A percentile compares a stretch with the other conserved stretches of the same genome.
These are phyloP conservation scores for Vicia faba DNA, from an alignment of 306 rosid genomes.

Conservation along the genomic window DNA sequence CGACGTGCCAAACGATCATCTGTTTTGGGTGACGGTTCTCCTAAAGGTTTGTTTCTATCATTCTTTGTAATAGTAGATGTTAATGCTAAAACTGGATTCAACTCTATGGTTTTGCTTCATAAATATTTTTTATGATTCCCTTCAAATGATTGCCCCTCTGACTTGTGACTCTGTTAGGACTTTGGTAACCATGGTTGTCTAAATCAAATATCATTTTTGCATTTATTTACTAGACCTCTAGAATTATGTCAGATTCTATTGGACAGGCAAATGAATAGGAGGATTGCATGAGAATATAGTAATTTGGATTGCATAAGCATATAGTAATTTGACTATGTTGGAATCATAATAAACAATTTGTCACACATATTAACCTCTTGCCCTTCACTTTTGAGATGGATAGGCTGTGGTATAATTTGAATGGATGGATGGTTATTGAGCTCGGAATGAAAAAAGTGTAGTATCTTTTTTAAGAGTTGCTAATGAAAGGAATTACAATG, in stretches of 20 bases:
- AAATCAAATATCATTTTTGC: background rate
- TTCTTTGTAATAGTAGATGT: slow-evolving; percentile 19
- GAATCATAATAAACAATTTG: background rate
- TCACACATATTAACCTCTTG: slow-evolving; percentile 2
- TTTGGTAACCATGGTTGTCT: slow-evolving; percentile 17
- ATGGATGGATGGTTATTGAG: slow-evolving; percentile 19
- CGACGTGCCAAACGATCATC: slow-evolving; percentile 34
- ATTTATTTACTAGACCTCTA: slow-evolving; percentile 15
- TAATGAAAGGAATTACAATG: background rate
- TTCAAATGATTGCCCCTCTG: background rate
- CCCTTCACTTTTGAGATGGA: slow-evolving; percentile 1
- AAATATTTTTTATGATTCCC: background rate
- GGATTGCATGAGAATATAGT: no score
- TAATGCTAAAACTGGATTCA: slow-evolving; percentile 1
- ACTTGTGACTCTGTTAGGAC: background rate
- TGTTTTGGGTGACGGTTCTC: slow-evolving; percentile 30
- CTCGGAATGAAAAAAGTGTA: slow-evolving; percentile 10
- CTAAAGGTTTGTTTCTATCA: slow-evolving; percentile 30
- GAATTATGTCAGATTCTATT: slow-evolving; percentile 7
- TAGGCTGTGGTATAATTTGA: slow-evolving; percentile 10
- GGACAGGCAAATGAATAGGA: background rate
- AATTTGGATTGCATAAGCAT: no score
- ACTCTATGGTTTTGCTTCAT: slow-evolving; percentile 7
- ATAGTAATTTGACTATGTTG: background rate
- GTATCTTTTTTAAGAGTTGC: background rate